These are phyloP conservation scores for Leccinellum rugosiceps DNA, from an alignment of 768 basidiomycete species.

Conservation along the genomic window DNA sequence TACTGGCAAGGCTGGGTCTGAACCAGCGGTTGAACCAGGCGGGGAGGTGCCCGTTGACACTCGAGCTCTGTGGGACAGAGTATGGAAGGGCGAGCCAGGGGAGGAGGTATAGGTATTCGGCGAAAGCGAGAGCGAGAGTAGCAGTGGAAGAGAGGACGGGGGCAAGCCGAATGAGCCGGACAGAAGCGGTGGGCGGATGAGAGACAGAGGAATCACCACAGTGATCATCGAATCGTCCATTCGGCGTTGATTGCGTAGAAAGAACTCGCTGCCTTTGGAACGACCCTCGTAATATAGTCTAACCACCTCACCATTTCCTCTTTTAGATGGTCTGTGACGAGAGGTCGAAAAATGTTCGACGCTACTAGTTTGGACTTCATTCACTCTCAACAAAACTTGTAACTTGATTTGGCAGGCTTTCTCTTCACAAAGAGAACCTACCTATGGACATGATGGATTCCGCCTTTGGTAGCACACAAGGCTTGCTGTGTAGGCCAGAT, in stretches of 20 bases:
- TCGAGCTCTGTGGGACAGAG: not conserved
- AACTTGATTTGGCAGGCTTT: too few species aligned
- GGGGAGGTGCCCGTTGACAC: not conserved
- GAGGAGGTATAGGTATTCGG: not conserved
- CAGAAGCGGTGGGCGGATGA: not conserved
- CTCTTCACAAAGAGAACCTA: too few species aligned
- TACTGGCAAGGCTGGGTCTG: not conserved
- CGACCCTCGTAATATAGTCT: too few species aligned
- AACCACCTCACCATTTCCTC: too few species aligned
- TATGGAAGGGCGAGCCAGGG: not conserved
- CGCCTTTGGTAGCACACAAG: not conserved
- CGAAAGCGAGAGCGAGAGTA: not conserved
- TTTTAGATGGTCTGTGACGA: too few species aligned
- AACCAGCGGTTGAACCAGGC: not conserved
- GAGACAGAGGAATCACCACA: not conserved
- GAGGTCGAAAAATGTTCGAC: too few species aligned
- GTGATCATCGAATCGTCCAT: not conserved
- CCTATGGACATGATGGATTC: too few species aligned
- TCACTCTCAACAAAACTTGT: too few species aligned
- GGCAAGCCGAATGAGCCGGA: not conserved
- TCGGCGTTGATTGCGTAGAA: too few species aligned
- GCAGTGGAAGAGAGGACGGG: conserved; percentile 6
- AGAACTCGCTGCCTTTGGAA: too few species aligned
- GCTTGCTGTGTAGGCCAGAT: not conserved
- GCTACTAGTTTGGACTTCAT: too few species aligned